Conservation (phyloP, 371 early-diverging fungal genomes). For the Mucor saturninus region DNA sequence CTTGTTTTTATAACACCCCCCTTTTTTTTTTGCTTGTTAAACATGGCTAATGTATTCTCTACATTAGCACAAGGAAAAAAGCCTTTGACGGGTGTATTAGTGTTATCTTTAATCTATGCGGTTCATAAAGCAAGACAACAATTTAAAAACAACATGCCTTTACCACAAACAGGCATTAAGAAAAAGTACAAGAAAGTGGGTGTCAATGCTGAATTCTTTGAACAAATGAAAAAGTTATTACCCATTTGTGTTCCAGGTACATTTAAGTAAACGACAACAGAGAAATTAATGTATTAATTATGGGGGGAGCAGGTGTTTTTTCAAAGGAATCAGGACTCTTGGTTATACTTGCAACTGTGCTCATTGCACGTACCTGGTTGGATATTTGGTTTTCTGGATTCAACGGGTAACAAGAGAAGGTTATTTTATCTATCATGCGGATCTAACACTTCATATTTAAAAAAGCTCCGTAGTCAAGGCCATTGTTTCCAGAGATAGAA, state of each 20-base stretch:
- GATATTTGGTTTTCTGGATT: constrained; percentile 79
- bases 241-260: constrained; percentile 74
- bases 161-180: constrained; percentile 12
- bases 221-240: constrained; percentile 78
- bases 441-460: background rate
- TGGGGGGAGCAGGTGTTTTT: constrained; percentile 45
- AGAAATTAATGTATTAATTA: background rate
- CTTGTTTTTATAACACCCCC: background rate
- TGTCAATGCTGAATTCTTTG: constrained; percentile 73
- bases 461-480: constrained; percentile 68
- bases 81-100: constrained; percentile 34
- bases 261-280: background rate
- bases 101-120: constrained; percentile 46
- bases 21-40: background rate
- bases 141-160: constrained; percentile 23
- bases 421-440: background rate
- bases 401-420: constrained; percentile 54
- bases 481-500: constrained; percentile 71
- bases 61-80: constrained; percentile 36
- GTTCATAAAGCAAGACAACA: constrained; percentile 39
- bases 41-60: constrained; percentile 45
- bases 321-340: constrained; percentile 74
- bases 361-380: constrained; percentile 77
- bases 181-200: constrained; percentile 55
- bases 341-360: constrained; percentile 61